phyloP scores from a whole-genome alignment of 2,329 filamentous ascomycete genomes.

The Didymella arachidicola region DNA sequence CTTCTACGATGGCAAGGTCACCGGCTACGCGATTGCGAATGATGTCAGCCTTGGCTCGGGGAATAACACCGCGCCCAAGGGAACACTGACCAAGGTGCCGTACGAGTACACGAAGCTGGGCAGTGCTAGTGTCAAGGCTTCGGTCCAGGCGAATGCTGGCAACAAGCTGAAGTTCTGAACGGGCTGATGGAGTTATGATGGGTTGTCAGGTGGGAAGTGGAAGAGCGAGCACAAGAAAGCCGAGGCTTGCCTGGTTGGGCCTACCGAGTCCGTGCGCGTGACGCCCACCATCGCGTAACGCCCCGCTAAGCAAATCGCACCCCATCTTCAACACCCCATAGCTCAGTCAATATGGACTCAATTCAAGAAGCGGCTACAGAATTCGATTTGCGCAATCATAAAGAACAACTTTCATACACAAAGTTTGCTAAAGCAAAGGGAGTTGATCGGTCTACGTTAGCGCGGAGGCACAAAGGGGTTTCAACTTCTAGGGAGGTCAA shows the following conservation, averaged over 20 bases:
- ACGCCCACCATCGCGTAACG: too few relatives aligned
- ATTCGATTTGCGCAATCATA: too few relatives aligned
- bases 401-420: too few relatives aligned
- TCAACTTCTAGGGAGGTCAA: too few relatives aligned
- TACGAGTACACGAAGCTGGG: conserved; percentile 15
- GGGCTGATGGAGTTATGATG: background rate
- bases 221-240: background rate
- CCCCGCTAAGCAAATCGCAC: too few relatives aligned
- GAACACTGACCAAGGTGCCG: conserved; percentile 6
- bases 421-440: too few relatives aligned
- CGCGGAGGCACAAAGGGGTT: too few relatives aligned
- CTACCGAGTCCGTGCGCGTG: too few relatives aligned
- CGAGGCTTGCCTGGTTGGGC: background rate
- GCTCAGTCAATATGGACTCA: too few relatives aligned
- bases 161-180: conserved; percentile 2
- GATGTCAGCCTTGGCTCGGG: conserved; percentile 11
- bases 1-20: conserved; percentile 5
- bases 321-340: too few relatives aligned
- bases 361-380: too few relatives aligned
- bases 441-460: too few relatives aligned
- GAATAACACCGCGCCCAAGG: conserved; percentile 7
- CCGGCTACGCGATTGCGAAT: conserved; percentile 2
- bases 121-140: conserved; percentile 9
- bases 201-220: background rate
- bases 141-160: conserved; percentile 9